Base-by-base conservation (phyloP, 306 rosid species). In the Malus sieversii region DNA sequence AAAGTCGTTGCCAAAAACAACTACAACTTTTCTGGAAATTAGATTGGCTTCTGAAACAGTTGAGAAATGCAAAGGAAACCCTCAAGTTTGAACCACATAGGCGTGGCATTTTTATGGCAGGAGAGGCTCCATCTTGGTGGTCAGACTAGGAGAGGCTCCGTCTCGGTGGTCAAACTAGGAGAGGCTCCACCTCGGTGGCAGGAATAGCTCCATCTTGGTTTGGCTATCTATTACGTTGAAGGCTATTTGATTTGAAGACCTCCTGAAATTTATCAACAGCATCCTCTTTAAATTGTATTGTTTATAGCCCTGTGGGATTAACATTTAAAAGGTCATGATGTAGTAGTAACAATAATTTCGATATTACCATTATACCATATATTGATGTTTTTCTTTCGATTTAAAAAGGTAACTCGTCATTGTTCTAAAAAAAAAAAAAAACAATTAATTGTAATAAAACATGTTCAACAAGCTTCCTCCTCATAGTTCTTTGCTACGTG, bases 21-120 rank as follows among this genome's bases (percentile, higher is more conserved):
- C 25, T 32, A 35, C 74, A 60, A 55, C 52, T 68, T 66, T 35
- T 76, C 70, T 76, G 69, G 45, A 48, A 51, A 38, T 64, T 44
- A 69, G 75, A 73, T 85, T 81, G 79, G 74, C 84, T 80, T 67
- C 74, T 83, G 38, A 83, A 70, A 81, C 75, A 71, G 77, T 73
- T 81, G 81, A 79, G 69, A 60, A 40, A n/a, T 77, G 67, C 44
- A 64, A 53, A 59, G 59, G 73, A 73, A 71, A 63, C 70, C 52
- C 13, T 16, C 6, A 16, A 64, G 5, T 30, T 27, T 13, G 8
- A 61, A 25, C 6, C 32, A 2, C 30, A 1, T 2, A 27, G 12
- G 27, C 62, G 25, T 19, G 27, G 12, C 62, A 57, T 57, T 57
- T 51, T 57, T 57, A n/a, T 9, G 62, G 62, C 62, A 20, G 62